Evolutionary conservation across 495 filamentous ascomycete species (phyloP), one percentile per base, ranked within the genome.

Genomic region (Neurospora intermedia): DNA sequence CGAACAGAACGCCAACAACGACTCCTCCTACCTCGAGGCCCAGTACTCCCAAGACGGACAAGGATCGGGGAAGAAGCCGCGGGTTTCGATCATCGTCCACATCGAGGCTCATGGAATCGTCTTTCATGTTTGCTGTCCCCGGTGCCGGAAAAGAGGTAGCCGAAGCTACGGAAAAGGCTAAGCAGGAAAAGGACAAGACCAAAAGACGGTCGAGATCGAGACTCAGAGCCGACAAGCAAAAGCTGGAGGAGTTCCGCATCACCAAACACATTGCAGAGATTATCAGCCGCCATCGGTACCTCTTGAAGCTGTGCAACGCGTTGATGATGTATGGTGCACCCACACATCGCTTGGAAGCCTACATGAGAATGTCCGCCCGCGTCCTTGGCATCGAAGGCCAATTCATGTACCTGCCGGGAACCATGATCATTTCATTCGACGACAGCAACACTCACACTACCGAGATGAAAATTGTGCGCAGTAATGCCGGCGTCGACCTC

Each of bases 381-480:
- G 92, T 96, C 6, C 87, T 98, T 62, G 91, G 95, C 80, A 94
- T 98, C 69, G 92, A 97, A 74, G 92, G 90, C 54, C 94, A 97
- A 74, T 98, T 97, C 77, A 82, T 97, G 54, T 98, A 97, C 78
- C 90, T 97, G 31, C 95, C 95, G 2, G 93, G 93, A 23, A 96
- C 93, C 77, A 98, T 98, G 95, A 92, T 98, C 74, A 91, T 97
- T 73, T 94, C 93, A 6, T 98, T 98, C 78, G 95, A 97, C 77
- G 95, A 98, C 82, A 86, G 88, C 35, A 87, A 90, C 35, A 96
- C 93, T 10, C 94, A 97, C 77, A 97, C 95, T 10, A 94, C 94
- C 8, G 95, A 97, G 80, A 92, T 98, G 70, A 95, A 96, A 80
- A 89, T 98, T 59, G 91, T 98, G 15, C 88, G 92, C 40, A 85